phyloP scores from a whole-genome alignment of 2,329 filamentous ascomycete species.

The Lecanosticta acicola region DNA sequence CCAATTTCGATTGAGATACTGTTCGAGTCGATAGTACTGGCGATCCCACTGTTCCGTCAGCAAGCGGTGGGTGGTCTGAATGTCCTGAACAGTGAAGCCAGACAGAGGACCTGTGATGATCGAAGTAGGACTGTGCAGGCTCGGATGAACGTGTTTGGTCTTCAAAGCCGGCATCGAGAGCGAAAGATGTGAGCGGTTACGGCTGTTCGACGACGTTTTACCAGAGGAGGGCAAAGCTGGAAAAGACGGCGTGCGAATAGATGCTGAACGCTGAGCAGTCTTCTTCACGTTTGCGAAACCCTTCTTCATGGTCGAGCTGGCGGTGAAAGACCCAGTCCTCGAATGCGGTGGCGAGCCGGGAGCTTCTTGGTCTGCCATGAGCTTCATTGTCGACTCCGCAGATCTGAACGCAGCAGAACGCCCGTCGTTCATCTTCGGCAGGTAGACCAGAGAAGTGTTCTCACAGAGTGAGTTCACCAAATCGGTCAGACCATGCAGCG shows the following conservation, averaged over 20 bases:
- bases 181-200: conserved; percentile 19
- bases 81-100: conserved; percentile 43
- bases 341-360: conserved; percentile 15
- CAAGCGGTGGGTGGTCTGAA: conserved; percentile 44
- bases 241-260: conserved; percentile 29
- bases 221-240: conserved; percentile 22
- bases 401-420: conserved; percentile 54
- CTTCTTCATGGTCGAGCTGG: conserved; percentile 26
- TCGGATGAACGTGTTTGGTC: conserved; percentile 21
- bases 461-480: conserved; percentile 62
- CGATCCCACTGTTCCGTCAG: conserved; percentile 48
- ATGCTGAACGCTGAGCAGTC: conserved; percentile 26
- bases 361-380: conserved; percentile 27
- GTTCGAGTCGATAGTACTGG: conserved; percentile 43
- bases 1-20: conserved; percentile 45
- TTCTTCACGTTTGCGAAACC: conserved; percentile 31
- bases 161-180: conserved; percentile 24
- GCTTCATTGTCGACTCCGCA: conserved; percentile 32
- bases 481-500: conserved; percentile 63
- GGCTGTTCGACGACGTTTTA: conserved; percentile 7
- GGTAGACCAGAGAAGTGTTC: conserved; percentile 57
- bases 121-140: conserved; percentile 12
- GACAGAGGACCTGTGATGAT: conserved; percentile 21
- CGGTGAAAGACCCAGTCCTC: conserved; percentile 11
- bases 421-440: conserved; percentile 60